Conservation (phyloP, 768 basidiomycete species). For the Lentinula detonsa region DNA sequence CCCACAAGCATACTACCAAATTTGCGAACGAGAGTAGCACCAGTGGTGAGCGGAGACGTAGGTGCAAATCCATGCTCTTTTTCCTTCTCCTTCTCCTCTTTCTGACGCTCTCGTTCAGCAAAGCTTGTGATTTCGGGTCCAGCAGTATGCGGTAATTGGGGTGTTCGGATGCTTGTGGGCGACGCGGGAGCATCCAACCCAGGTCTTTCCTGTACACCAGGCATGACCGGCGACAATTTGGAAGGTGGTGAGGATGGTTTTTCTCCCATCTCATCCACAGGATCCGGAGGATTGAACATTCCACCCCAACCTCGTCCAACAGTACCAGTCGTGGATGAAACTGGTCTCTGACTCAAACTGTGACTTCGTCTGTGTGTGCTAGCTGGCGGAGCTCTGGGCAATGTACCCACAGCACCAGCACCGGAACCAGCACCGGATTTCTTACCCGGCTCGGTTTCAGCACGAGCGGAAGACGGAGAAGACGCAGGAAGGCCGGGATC, state of each 20-base stretch:
- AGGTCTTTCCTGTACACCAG: not conserved
- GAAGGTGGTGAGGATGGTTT: slow-evolving; percentile 7
- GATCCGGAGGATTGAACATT: slow-evolving; percentile 45
- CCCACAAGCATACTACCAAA: slow-evolving; percentile 67
- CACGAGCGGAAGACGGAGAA: slow-evolving; percentile 15
- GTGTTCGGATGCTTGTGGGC: not conserved
- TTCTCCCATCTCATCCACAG: slow-evolving; percentile 37
- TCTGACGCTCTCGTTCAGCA: slow-evolving; percentile 22
- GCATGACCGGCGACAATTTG: not conserved
- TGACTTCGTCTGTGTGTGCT: slow-evolving; percentile 80
- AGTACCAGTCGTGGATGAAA: slow-evolving; percentile 12
- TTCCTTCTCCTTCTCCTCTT: slow-evolving; percentile 22
- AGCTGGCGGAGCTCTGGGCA: slow-evolving; percentile 69
- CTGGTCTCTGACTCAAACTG: slow-evolving; percentile 73
- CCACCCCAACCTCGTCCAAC: slow-evolving; percentile 46
- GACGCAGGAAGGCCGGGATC: slow-evolving; percentile 47
- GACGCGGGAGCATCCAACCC: not conserved
- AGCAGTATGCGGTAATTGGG: slow-evolving; percentile 50
- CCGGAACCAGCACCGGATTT: not conserved
- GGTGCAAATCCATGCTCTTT: slow-evolving; percentile 14
- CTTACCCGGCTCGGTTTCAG: slow-evolving; percentile 6
- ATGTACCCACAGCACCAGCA: slow-evolving; percentile 24
- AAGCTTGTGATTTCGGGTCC: slow-evolving; percentile 62
- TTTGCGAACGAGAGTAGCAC: slow-evolving; percentile 70
- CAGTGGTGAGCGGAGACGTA: slow-evolving; percentile 39